Percentiles rank a stretch among this genome's conserved stretches.
Conservation (phyloP, 2,329 filamentous ascomycete species). For the Paecilomyces variotii region DNA sequence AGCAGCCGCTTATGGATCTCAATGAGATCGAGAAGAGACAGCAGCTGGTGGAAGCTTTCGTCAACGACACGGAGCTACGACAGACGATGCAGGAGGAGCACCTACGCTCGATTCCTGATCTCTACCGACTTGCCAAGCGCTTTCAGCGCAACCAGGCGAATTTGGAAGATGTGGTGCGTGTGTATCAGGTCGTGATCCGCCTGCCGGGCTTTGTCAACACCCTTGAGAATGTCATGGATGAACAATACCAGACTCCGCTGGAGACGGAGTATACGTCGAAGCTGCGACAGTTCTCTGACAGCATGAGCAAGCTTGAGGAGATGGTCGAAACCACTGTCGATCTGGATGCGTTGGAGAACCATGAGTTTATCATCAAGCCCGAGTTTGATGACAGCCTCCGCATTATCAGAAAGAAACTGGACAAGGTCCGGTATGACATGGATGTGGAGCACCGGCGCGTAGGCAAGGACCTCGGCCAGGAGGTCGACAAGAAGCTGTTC, state of each 20-base stretch:
- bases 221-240: constrained; percentile 90
- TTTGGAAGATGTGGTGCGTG: constrained; percentile 88
- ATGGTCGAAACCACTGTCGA: constrained; percentile 99
- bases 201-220: constrained; percentile 84
- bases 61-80: constrained; percentile 81
- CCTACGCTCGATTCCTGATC: constrained; percentile 81
- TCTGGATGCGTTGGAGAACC: constrained; percentile 86
- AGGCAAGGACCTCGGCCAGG: constrained; percentile 74
- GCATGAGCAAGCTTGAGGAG: constrained; percentile 78
- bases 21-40: constrained; percentile 84
- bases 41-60: constrained; percentile 90
- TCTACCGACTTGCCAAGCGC: constrained; percentile 87
- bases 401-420: constrained; percentile 84
- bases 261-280: constrained; percentile 83
- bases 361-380: constrained; percentile 98
- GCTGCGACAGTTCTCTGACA: constrained; percentile 66
- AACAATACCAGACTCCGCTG: constrained; percentile 78
- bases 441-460: constrained; percentile 69
- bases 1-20: constrained; percentile 91
- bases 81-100: constrained; percentile 98
- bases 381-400: constrained; percentile 88
- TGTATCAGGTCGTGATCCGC: constrained; percentile 89
- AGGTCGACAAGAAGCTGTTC: constrained; percentile 97
- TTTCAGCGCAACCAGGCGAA: constrained; percentile 89
- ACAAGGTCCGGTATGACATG: constrained; percentile 76